These are phyloP conservation scores for Ganoderma leucocontextum DNA, from an alignment of 1,284 basidiomycete species.

Conservation along the genomic window DNA sequence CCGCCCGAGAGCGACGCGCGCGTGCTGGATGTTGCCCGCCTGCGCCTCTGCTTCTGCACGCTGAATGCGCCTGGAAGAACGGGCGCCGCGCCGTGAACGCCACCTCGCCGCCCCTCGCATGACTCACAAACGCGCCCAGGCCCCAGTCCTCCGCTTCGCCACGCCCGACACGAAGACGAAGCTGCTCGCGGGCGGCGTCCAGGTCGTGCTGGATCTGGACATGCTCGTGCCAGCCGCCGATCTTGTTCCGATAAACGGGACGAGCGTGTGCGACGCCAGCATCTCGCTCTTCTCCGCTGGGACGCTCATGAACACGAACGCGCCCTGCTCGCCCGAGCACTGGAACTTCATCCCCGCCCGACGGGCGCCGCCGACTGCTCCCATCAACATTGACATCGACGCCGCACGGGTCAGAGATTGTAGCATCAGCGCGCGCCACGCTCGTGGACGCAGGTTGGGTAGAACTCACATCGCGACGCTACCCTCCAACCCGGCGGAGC, in stretches of 20 bases:
- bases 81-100: slow-evolving; percentile 23
- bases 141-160: slow-evolving; percentile 38
- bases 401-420: neutral
- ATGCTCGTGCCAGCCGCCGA: slow-evolving; percentile 34
- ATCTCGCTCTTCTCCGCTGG: slow-evolving; percentile 24
- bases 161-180: slow-evolving; percentile 35
- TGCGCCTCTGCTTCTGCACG: neutral
- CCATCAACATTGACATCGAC: no score
- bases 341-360: slow-evolving; percentile 29
- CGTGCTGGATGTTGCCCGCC: slow-evolving; percentile 3
- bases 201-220: slow-evolving; percentile 23
- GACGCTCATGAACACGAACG: slow-evolving; percentile 32
- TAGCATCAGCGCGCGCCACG: neutral
- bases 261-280: slow-evolving; percentile 21
- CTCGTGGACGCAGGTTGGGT: neutral
- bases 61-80: slow-evolving; percentile 21
- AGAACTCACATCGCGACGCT: slow-evolving; percentile 15
- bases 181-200: slow-evolving; percentile 26
- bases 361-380: no score
- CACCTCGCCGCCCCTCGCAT: slow-evolving; percentile 22
- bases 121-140: slow-evolving; percentile 33
- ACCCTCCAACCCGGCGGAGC: slow-evolving; percentile 12
- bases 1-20: slow-evolving; percentile 6
- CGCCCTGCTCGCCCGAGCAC: slow-evolving; percentile 35
- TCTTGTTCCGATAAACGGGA: slow-evolving; percentile 33